These are phyloP conservation scores for Exsudoporus floridanus DNA, from an alignment of 1,284 basidiomycete genomes.

Conservation along the genomic window DNA sequence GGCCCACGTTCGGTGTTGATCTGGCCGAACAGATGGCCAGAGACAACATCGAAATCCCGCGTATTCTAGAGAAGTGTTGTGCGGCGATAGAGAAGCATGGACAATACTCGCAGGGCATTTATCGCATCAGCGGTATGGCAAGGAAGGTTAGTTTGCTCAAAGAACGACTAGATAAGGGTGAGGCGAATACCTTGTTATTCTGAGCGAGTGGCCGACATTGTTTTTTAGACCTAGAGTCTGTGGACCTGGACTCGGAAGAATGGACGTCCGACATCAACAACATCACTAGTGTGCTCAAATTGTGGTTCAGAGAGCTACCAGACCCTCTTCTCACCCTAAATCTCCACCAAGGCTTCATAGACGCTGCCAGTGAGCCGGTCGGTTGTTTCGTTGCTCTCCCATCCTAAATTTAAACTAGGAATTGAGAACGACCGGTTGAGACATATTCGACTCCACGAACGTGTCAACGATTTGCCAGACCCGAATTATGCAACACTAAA, in stretches of 20 bases:
- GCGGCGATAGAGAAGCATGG: conserved; percentile 91
- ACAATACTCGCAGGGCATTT: conserved; percentile 85
- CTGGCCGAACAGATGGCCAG: conserved; percentile 89
- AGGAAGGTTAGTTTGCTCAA: conserved; percentile 86
- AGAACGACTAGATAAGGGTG: conserved; percentile 83
- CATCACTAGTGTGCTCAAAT: conserved; percentile 88
- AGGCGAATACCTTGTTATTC: background rate
- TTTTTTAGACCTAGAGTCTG: conserved; percentile 75
- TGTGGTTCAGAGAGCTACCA: conserved; percentile 96
- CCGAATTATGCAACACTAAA: conserved; percentile 98
- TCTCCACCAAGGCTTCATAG: conserved; percentile 90
- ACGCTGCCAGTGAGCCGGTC: conserved; percentile 80
- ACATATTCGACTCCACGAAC: conserved; percentile 94
- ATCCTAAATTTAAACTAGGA: conserved; percentile 47
- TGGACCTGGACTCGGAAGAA: conserved; percentile 85
- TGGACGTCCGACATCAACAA: conserved; percentile 96
- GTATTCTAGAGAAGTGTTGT: conserved; percentile 87
- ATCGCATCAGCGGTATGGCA: conserved; percentile 89
- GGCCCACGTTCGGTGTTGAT: conserved; percentile 87
- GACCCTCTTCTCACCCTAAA: conserved; percentile 87
- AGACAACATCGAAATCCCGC: conserved; percentile 88
- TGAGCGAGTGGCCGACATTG: conserved; percentile 4
- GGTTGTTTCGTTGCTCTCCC: conserved; percentile 1
- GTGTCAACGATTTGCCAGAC: conserved; percentile 97
- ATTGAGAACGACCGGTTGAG: conserved; percentile 92